These are phyloP conservation scores for Vararia minispora DNA, from an alignment of 768 basidiomycete species.

Conservation along the genomic window DNA sequence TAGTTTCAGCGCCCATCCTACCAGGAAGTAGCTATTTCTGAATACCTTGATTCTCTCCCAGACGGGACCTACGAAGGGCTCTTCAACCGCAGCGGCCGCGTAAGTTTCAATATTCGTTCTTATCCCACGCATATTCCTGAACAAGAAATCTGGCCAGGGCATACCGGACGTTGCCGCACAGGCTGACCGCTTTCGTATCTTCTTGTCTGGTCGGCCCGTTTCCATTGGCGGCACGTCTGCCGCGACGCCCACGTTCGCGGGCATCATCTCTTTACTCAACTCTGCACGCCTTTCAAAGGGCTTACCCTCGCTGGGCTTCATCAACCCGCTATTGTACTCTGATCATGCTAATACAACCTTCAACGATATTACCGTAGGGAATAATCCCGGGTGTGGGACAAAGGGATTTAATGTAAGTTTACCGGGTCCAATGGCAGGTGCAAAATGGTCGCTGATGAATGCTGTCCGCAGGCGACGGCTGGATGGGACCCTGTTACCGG, in stretches of 20 bases:
- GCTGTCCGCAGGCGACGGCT: constrained; percentile 16
- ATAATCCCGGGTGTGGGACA: constrained; percentile 28
- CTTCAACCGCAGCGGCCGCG: constrained; percentile 44
- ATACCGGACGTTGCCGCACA: constrained; percentile 63
- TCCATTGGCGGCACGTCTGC: constrained; percentile 55
- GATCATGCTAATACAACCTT: constrained; percentile 14
- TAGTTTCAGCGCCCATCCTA: constrained; percentile 45
- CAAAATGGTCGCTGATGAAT: background rate
- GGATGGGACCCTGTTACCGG: constrained; percentile 29
- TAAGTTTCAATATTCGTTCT: too few relatives aligned
- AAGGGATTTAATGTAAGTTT: constrained; percentile 19
- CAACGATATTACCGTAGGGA: constrained; percentile 27
- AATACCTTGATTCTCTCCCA: constrained; percentile 31
- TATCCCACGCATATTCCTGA: background rate
- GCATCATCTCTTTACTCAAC: constrained; percentile 47
- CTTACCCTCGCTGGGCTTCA: constrained; percentile 24
- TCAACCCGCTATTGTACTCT: constrained; percentile 26
- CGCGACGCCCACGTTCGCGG: constrained; percentile 52
- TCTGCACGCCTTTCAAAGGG: constrained; percentile 21
- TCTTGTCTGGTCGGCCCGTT: constrained; percentile 26
- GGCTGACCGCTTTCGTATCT: constrained; percentile 35
- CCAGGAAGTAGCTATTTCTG: constrained; percentile 33
- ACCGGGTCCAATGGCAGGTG: background rate
- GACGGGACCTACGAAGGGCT: constrained; percentile 39
- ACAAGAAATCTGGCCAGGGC: constrained; percentile 24